Evolutionary conservation across 176 grass and related monocot genomes (phyloP).

Genomic region (Dactylis glomerata): DNA sequence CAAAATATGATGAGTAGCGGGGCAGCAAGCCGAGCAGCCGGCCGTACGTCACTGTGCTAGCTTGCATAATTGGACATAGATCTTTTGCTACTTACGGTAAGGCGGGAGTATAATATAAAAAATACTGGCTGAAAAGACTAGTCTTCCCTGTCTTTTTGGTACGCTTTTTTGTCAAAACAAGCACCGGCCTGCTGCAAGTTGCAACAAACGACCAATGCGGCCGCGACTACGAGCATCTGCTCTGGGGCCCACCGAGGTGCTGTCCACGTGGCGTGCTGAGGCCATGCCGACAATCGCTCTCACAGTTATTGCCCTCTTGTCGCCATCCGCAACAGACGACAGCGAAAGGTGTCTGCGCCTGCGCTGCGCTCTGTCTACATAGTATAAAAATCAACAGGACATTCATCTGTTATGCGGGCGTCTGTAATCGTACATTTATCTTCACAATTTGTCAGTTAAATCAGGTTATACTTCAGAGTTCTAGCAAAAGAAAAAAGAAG

Average conservation of each 20-base stretch:
- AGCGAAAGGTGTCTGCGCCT: not conserved
- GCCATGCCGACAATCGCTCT: conserved; percentile 58
- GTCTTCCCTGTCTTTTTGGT: not conserved
- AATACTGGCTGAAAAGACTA: not conserved
- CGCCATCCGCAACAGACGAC: not conserved
- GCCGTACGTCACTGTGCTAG: not conserved
- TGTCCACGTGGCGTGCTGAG: conserved; percentile 2
- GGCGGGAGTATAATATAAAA: not conserved
- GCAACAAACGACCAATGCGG: not conserved
- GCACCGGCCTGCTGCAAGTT: not conserved
- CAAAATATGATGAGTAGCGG: too few relatives aligned
- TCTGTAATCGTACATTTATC: too few relatives aligned
- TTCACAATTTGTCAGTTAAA: too few relatives aligned
- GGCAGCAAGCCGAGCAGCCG: not conserved
- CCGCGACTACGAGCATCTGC: not conserved
- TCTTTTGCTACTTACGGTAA: not conserved
- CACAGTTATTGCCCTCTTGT: conserved; percentile 7
- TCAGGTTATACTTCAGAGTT: too few relatives aligned
- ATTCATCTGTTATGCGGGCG: too few relatives aligned
- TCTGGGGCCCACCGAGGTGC: not conserved
- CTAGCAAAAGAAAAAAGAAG: too few relatives aligned
- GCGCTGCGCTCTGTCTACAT: too few relatives aligned
- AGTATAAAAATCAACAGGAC: too few relatives aligned
- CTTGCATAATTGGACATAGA: not conserved
- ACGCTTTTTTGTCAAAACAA: not conserved